Base-by-base conservation (phyloP, 2,329 filamentous ascomycete species). In the Sphaerostilbella broomeana region DNA sequence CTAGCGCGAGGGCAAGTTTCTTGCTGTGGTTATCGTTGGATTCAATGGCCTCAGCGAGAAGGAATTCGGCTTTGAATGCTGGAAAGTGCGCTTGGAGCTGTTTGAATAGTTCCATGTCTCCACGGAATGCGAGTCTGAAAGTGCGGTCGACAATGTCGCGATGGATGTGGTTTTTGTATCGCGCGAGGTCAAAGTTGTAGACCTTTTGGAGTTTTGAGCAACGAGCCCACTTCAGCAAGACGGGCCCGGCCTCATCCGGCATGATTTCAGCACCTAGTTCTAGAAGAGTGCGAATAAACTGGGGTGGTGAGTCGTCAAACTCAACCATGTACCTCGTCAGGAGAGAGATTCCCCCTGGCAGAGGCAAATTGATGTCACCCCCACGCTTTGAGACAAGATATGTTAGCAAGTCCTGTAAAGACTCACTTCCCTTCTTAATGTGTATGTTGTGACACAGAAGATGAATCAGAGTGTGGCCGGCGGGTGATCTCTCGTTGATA, bases 221-320 rank as follows among this genome's bases (percentile, higher is more conserved):
- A 12, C 3, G 6, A 7, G 20, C 10, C 46, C 46, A 48, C 4
- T 10, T 0, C 10, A 8, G 4, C 5, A 49, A 39, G 10, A 38
- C 25, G 2, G 7, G 19, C 8, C 35, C 21, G 6, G 15, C 29
- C 19, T 48, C 46, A 2, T 40, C 10, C 3, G 21, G 22, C 1
- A n/a, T 6, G 10, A 48, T 37, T 2, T 16, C 24, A 13, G 46
- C 47, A 2, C 20, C n/a, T 9, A 28, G 5, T 2, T n/a, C 7
- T 0, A 30, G 6, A 11, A 45, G 26, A 4, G n/a, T 4, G 4
- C 24, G 12, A 15, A 13, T 18, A 4, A 42, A 25, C 6, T 6
- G 24, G 4, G 3, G 6, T 4, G 42, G 33, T 6, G n/a, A 4
- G 5, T 20, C 8, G 4, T 10, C 1, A n/a, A 22, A 9, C 7